These are phyloP conservation scores for Hippophae gyantsensis DNA, from an alignment of 306 rosid species.

Conservation along the genomic window DNA sequence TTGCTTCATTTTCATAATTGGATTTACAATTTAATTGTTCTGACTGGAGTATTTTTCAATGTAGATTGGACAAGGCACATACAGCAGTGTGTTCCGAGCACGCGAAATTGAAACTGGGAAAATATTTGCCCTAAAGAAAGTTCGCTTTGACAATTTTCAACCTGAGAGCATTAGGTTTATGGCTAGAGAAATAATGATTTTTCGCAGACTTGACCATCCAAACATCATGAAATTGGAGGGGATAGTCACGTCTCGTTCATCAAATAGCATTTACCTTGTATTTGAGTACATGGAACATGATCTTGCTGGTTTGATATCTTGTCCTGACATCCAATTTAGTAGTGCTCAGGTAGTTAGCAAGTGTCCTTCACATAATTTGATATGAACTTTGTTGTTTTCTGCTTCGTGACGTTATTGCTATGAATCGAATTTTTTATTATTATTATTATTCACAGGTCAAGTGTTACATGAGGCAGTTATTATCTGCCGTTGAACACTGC, in stretches of 20 bases:
- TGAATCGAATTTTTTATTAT: background rate
- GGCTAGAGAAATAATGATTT: slow-evolving; percentile 87
- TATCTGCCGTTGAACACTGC: slow-evolving; percentile 95
- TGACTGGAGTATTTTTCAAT: background rate
- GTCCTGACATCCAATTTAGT: slow-evolving; percentile 51
- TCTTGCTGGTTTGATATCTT: slow-evolving; percentile 86
- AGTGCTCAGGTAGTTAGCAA: slow-evolving; percentile 44
- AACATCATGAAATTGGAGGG: slow-evolving; percentile 94
- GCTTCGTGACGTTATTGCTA: background rate
- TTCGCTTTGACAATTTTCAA: slow-evolving; percentile 80
- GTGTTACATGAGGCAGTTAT: slow-evolving; percentile 89
- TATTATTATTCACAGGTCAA: slow-evolving; percentile 43
- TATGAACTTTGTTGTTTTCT: background rate
- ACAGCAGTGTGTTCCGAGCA: slow-evolving; percentile 92
- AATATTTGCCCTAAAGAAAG: slow-evolving; percentile 87
- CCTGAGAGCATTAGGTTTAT: slow-evolving; percentile 90
- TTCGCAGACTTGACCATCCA: slow-evolving; percentile 91
- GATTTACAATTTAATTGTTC: background rate
- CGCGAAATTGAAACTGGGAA: slow-evolving; percentile 74
- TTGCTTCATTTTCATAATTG: background rate
- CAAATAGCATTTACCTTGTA: slow-evolving; percentile 86
- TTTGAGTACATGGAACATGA: slow-evolving; percentile 99
- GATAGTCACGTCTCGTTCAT: slow-evolving; percentile 57
- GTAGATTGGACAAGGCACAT: slow-evolving; percentile 98
- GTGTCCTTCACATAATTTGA: too few relatives aligned